Conservation (phyloP, 2,329 filamentous ascomycete species). For the Fusarium floridanum region DNA sequence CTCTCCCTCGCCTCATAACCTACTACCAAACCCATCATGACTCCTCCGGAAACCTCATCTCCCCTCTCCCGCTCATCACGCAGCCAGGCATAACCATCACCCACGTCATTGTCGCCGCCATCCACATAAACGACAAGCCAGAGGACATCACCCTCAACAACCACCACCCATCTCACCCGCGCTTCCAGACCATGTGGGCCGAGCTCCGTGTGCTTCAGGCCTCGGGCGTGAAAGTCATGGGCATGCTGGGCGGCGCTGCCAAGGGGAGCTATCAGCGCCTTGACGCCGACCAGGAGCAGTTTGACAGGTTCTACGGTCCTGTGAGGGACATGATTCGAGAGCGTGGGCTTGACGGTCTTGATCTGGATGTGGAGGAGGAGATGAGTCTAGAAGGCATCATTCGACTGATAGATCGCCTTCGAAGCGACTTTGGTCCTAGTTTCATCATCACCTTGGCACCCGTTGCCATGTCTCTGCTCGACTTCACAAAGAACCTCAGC, state of each 20-base stretch:
- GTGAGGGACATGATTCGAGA: conserved; percentile 74
- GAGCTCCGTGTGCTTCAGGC: conserved; percentile 80
- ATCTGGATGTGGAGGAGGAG: conserved; percentile 84
- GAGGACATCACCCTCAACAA: conserved; percentile 83
- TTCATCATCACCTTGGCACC: conserved; percentile 88
- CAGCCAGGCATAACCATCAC: conserved; percentile 68
- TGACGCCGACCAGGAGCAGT: conserved; percentile 68
- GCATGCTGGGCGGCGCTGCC: conserved; percentile 89
- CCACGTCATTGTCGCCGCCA: conserved; percentile 87
- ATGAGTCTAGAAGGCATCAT: conserved; percentile 77
- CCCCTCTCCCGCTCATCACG: conserved; percentile 65
- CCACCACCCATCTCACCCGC: conserved; percentile 74
- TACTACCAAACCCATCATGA: conserved; percentile 70
- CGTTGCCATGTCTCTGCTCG: conserved; percentile 78
- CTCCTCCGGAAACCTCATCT: conserved; percentile 59
- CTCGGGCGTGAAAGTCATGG: conserved; percentile 82
- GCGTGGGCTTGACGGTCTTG: conserved; percentile 75
- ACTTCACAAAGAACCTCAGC: conserved; percentile 72
- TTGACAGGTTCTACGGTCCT: conserved; percentile 81
- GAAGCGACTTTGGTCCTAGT: conserved; percentile 73
- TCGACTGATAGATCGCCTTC: conserved; percentile 75
- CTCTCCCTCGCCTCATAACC: conserved; percentile 62
- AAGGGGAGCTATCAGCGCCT: conserved; percentile 75
- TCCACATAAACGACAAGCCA: conserved; percentile 81
- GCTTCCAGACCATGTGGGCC: conserved; percentile 81